A percentile compares a stretch with the other conserved stretches of the same genome.
Evolutionary conservation across 257 asterid genomes (phyloP).

Genomic region (Solanum microdontum): DNA sequence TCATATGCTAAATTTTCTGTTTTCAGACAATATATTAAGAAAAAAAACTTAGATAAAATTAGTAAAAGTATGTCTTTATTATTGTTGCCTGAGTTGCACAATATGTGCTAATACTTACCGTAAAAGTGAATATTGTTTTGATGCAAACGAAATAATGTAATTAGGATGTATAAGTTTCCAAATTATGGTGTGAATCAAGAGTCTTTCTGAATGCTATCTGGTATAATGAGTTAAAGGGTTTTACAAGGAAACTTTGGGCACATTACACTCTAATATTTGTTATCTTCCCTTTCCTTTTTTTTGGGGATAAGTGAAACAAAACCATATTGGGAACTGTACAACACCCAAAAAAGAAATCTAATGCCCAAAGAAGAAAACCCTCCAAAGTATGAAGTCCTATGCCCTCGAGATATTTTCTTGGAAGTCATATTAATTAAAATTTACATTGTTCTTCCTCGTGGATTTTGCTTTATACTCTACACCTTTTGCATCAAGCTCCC

Average conservation of each 20-base stretch:
- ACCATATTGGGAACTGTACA: not conserved
- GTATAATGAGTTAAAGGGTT: not conserved
- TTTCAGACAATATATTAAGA: not conserved
- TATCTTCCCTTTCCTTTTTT: not conserved
- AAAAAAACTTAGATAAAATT: not conserved
- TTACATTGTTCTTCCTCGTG: not conserved
- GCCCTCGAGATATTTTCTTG: not conserved
- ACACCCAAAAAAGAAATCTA: not conserved
- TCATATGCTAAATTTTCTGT: not conserved
- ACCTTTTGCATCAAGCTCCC: not conserved
- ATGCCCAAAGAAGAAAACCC: not conserved
- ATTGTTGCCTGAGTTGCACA: not conserved
- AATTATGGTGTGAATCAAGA: not conserved
- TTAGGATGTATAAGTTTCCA: not conserved
- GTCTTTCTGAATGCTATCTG: not conserved
- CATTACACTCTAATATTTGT: not conserved
- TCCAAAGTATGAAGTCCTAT: not conserved
- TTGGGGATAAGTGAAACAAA: not conserved
- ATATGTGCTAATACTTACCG: not conserved
- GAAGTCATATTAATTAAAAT: not conserved
- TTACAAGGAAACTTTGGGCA: not conserved
- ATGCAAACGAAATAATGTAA: not conserved
- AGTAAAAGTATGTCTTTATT: not conserved
- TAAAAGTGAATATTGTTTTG: not conserved
- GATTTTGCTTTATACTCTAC: not conserved